A percentile compares a stretch with the other conserved stretches of the same genome.
Evolutionary conservation across 768 basidiomycete species (phyloP).

Genomic region (Boletus barrowsii): DNA sequence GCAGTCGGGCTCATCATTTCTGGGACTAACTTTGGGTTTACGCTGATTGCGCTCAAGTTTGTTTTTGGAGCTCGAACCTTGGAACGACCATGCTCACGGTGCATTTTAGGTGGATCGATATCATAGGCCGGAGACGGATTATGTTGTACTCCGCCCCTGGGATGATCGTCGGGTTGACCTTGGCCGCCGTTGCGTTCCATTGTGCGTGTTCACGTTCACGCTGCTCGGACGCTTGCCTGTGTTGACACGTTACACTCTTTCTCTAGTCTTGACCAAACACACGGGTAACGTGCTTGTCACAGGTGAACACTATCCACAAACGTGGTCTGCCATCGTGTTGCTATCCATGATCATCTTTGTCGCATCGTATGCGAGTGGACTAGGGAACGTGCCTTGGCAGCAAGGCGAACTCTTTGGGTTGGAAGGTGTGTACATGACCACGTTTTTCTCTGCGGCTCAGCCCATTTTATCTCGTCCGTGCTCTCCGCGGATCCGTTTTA

Average conservation of each 20-base stretch:
- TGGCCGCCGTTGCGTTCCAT: slow-evolving; percentile 65
- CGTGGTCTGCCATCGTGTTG: slow-evolving; percentile 69
- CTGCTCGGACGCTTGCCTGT: background rate
- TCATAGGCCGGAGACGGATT: slow-evolving; percentile 64
- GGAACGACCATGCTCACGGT: background rate
- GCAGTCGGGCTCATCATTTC: slow-evolving; percentile 78
- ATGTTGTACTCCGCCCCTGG: slow-evolving; percentile 71
- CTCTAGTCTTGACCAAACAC: slow-evolving; percentile 53
- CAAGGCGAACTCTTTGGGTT: slow-evolving; percentile 81
- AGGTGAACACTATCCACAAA: slow-evolving; percentile 53
- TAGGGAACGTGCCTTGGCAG: slow-evolving; percentile 85
- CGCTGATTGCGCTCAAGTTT: slow-evolving; percentile 67
- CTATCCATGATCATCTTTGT: slow-evolving; percentile 82
- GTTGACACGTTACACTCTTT: background rate
- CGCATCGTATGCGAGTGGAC: slow-evolving; percentile 74
- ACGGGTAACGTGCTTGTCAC: slow-evolving; percentile 61
- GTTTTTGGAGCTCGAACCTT: background rate
- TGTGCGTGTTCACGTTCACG: slow-evolving; percentile 21
- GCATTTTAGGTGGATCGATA: slow-evolving; percentile 49
- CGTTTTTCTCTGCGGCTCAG: background rate
- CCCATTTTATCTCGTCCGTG: background rate
- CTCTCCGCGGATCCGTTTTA: background rate
- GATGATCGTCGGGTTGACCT: slow-evolving; percentile 63
- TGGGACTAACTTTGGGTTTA: slow-evolving; percentile 77
- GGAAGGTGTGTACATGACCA: slow-evolving; percentile 45